Conservation (phyloP, 2,329 filamentous ascomycete species). For the Plenodomus tracheiphilus region DNA sequence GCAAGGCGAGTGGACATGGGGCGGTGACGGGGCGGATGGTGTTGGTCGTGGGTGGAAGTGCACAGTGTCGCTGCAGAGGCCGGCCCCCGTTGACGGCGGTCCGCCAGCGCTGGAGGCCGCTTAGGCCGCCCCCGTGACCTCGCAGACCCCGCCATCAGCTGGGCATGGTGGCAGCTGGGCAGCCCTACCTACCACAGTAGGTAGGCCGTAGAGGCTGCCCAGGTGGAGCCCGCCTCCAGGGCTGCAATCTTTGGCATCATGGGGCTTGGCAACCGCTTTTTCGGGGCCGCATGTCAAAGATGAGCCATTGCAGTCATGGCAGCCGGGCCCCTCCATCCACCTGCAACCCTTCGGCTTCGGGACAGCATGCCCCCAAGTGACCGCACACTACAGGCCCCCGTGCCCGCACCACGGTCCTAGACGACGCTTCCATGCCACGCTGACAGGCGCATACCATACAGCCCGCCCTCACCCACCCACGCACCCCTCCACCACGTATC, state of each 20-base stretch:
- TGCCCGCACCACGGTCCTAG: conserved; percentile 11
- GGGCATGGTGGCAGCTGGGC: neutral
- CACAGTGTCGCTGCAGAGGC: too few species aligned
- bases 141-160: too few species aligned
- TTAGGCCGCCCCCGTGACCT: too few species aligned
- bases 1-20: neutral
- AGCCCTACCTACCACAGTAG: too few species aligned
- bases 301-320: conserved; percentile 23
- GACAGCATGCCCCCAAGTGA: conserved; percentile 23
- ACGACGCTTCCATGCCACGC: too few species aligned
- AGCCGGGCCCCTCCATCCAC: conserved; percentile 7
- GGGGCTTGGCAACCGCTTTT: conserved; percentile 11
- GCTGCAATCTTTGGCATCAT: conserved; percentile 5
- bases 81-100: too few species aligned
- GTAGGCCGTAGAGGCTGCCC: too few species aligned
- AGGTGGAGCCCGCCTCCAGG: too few species aligned
- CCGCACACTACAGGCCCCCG: conserved; percentile 10
- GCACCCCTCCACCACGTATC: too few species aligned
- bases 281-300: conserved; percentile 14
- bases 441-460: too few species aligned
- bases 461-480: conserved; percentile 1
- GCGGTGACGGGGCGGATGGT: neutral
- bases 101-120: too few species aligned
- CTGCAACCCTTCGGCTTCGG: conserved; percentile 4
- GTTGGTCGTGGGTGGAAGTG: too few species aligned